Conservation (phyloP, 1,139 yeast species). For the Debaryomyces psychrophilus region DNA sequence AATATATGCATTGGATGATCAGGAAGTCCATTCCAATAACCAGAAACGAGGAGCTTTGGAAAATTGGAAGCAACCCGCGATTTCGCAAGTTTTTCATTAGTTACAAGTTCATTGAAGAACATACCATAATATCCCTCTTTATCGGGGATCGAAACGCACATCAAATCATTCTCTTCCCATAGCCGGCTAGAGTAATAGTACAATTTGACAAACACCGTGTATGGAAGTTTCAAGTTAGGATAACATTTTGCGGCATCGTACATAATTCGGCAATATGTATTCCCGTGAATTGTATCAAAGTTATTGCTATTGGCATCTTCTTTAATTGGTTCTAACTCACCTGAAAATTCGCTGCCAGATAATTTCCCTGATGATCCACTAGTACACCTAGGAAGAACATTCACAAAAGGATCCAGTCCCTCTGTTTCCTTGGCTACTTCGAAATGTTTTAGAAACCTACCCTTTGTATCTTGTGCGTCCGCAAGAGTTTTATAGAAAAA, state of each 20-base stretch:
- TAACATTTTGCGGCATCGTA: conserved; percentile 1
- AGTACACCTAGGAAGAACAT: conserved; percentile 7
- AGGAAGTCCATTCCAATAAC: conserved; percentile 11
- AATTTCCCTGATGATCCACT: background rate
- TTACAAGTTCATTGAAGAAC: conserved; percentile 9
- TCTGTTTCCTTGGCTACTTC: background rate
- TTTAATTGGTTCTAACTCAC: background rate
- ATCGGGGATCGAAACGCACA: conserved; percentile 3
- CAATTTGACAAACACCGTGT: conserved; percentile 7
- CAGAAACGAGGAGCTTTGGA: conserved; percentile 13
- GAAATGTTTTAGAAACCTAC: background rate
- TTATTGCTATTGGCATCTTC: background rate
- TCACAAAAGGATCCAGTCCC: conserved; percentile 7
- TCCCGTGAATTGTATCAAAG: conserved; percentile 6
- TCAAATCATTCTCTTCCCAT: conserved; percentile 3
- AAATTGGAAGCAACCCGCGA: conserved; percentile 9
- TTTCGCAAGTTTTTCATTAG: conserved; percentile 10
- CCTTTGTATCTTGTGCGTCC: conserved; percentile 1
- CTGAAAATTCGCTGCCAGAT: background rate
- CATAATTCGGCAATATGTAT: conserved; percentile 7
- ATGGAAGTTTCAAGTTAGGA: conserved; percentile 8
- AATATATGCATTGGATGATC: conserved; percentile 9
- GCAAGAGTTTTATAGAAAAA: conserved; percentile 6
- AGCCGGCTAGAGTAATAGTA: conserved; percentile 9
- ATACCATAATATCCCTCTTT: conserved; percentile 8